Conservation (phyloP, 2,329 filamentous ascomycete genomes). For the Botrytis galanthina region DNA sequence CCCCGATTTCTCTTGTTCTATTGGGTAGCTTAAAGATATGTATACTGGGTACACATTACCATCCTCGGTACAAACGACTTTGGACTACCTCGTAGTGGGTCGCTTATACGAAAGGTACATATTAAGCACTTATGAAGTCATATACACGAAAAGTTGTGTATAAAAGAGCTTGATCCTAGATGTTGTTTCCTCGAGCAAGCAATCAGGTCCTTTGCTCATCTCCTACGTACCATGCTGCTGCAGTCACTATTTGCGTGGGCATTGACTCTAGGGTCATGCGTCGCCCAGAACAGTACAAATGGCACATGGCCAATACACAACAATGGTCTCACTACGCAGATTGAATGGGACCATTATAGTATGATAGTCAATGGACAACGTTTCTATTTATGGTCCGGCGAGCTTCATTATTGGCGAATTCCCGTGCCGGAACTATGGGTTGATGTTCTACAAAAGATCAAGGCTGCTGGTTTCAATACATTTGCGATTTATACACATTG, state of each 20-base stretch:
- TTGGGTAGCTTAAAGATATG: slow-evolving; percentile 2
- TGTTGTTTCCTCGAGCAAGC: background rate
- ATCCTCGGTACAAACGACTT: background rate
- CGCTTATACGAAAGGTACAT: background rate
- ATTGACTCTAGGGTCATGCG: slow-evolving; percentile 9
- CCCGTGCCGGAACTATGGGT: slow-evolving; percentile 62
- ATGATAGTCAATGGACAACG: slow-evolving; percentile 17
- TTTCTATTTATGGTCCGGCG: slow-evolving; percentile 16
- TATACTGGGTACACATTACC: background rate
- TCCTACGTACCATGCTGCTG: slow-evolving; percentile 6
- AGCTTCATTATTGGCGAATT: slow-evolving; percentile 53
- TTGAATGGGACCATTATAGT: slow-evolving; percentile 21
- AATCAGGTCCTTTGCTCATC: background rate
- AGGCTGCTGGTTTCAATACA: slow-evolving; percentile 69
- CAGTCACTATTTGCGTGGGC: slow-evolving; percentile 5
- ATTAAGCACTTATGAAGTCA: slow-evolving; percentile 1
- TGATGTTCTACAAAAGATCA: slow-evolving; percentile 80
- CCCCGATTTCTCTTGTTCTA: slow-evolving; percentile 3
- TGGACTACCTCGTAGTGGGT: background rate
- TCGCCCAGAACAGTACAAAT: slow-evolving; percentile 14
- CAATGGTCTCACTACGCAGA: slow-evolving; percentile 17
- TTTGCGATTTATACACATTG: slow-evolving; percentile 79
- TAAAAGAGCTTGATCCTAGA: slow-evolving; percentile 1
- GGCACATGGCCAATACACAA: slow-evolving; percentile 17
- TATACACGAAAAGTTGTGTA: background rate